Base-by-base conservation (phyloP, 2,329 filamentous ascomycete genomes). In the Cordyceps cicadae region DNA sequence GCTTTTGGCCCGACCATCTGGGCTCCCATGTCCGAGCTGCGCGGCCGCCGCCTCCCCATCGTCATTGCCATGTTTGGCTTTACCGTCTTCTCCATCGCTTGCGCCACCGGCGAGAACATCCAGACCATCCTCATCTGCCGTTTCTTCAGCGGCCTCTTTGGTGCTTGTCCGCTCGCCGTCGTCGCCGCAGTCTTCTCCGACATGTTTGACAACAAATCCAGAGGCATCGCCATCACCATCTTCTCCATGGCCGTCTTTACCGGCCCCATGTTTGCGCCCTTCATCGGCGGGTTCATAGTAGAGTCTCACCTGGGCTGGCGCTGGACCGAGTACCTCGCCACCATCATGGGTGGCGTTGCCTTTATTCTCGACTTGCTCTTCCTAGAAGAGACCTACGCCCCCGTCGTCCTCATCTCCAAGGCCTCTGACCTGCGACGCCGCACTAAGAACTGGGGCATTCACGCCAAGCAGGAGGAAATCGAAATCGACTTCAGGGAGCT, bases 61-160 rank as follows among this genome's bases (percentile, higher is more conserved):
- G 74, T 87, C 37, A 62, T 86, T 29, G 71, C 82, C 66, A 85
- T 86, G 81, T 85, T 87, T 67, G 85, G 85, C 43, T 90, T 92
- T 70, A 86, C 86, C 62, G 71, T 90, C 64, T 86, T 88, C 71
- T 85, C 84, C 53, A 79, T 89, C 61, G 85, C 81, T 5, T 79
- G 84, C 53, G 88, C 85, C 8, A 83, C 83, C 3, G 81, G 80
- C 62, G 86, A 89, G 67, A 87, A 87, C 63, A 79, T 92, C 51
- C 85, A 87, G 67, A 86, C 87, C 0, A 76, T 93, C 21, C 76
- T 89, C 26, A 80, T 92, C 61, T 86, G 84, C 67, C 84, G 89
- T 15, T 90, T 93, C 75, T 89, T 92, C 66, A 76, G 77, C 62
- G 89, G 89, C 54, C 87, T 89, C 70, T 88, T 88, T 64, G 88